phyloP scores from a whole-genome alignment of 768 basidiomycete species.

The Lentinula detonsa region DNA sequence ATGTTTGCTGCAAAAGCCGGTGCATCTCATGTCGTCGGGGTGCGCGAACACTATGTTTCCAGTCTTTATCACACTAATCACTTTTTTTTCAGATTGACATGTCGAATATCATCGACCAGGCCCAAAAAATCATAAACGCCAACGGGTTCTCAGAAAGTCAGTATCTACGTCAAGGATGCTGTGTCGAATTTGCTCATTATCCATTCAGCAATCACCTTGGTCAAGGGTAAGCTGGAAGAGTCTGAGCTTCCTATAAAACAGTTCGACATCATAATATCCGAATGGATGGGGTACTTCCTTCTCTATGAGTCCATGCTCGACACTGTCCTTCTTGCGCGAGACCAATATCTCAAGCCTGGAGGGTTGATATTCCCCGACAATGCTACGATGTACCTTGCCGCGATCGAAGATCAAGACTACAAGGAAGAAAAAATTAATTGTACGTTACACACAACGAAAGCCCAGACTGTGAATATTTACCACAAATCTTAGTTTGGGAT shows the following conservation, averaged over 20 bases:
- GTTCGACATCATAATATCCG: slow-evolving; percentile 98
- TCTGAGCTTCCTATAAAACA: slow-evolving; percentile 79
- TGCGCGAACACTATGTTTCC: slow-evolving; percentile 29
- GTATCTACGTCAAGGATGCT: slow-evolving; percentile 22
- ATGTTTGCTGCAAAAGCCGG: slow-evolving; percentile 99
- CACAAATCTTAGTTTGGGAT: slow-evolving; percentile 82
- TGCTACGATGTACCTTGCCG: slow-evolving; percentile 88
- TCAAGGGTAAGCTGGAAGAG: slow-evolving; percentile 98
- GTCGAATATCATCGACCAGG: slow-evolving; percentile 99
- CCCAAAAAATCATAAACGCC: slow-evolving; percentile 91
- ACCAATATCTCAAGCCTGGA: slow-evolving; percentile 89
- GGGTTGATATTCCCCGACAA: slow-evolving; percentile 96
- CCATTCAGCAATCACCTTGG: slow-evolving; percentile 79
- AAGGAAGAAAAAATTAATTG: slow-evolving; percentile 99
- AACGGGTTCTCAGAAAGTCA: slow-evolving; percentile 95
- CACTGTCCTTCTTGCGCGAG: slow-evolving; percentile 92
- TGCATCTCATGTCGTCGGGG: slow-evolving; percentile 89
- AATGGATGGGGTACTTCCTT: slow-evolving; percentile 99
- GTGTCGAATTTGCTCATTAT: slow-evolving; percentile 2
- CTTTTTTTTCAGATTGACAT: slow-evolving; percentile 73
- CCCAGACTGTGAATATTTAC: too few species aligned
- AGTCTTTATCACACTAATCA: slow-evolving; percentile 3
- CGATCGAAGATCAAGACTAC: slow-evolving; percentile 99
- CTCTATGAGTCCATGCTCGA: slow-evolving; percentile 99
- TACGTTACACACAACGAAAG: slow-evolving; percentile 35